phyloP scores from a whole-genome alignment of 495 filamentous ascomycete genomes.

The Neurospora sp. region DNA sequence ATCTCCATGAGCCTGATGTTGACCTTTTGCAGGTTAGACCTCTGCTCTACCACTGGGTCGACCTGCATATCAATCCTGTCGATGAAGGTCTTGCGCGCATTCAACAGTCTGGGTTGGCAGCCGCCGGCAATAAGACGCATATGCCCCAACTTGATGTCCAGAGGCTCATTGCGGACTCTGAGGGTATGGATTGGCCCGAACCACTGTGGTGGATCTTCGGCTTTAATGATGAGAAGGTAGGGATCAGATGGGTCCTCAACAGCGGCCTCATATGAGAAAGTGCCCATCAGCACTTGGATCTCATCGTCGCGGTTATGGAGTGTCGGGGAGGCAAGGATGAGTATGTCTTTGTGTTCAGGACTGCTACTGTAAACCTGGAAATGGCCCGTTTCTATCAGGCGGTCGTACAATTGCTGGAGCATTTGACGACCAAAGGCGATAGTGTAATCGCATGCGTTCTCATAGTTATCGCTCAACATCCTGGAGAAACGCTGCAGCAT shows the following conservation, averaged over 20 bases:
- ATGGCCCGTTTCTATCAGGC: slow-evolving; percentile 75
- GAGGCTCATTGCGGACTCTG: slow-evolving; percentile 61
- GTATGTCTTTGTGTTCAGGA: slow-evolving; percentile 62
- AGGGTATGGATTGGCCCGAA: slow-evolving; percentile 62
- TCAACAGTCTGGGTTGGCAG: slow-evolving; percentile 64
- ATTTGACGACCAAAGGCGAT: slow-evolving; percentile 56
- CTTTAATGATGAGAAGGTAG: slow-evolving; percentile 76
- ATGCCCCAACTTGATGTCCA: slow-evolving; percentile 79
- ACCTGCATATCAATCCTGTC: slow-evolving; percentile 71
- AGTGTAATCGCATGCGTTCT: slow-evolving; percentile 92
- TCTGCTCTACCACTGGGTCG: slow-evolving; percentile 79
- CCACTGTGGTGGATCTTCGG: slow-evolving; percentile 72
- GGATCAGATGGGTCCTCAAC: slow-evolving; percentile 62
- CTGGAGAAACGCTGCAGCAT: slow-evolving; percentile 69
- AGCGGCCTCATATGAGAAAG: slow-evolving; percentile 74
- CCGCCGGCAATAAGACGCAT: slow-evolving; percentile 86
- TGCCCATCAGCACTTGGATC: slow-evolving; percentile 76
- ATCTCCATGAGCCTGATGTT: slow-evolving; percentile 89
- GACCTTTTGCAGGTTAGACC: slow-evolving; percentile 87
- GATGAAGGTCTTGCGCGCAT: slow-evolving; percentile 65
- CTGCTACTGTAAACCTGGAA: slow-evolving; percentile 64
- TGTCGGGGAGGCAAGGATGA: slow-evolving; percentile 74
- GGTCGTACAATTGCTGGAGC: slow-evolving; percentile 64
- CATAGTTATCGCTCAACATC: slow-evolving; percentile 82
- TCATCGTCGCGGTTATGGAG: slow-evolving; percentile 64